Base-by-base conservation (phyloP, 208 protist genomes). In the Herpetomonas tarakana region DNA sequence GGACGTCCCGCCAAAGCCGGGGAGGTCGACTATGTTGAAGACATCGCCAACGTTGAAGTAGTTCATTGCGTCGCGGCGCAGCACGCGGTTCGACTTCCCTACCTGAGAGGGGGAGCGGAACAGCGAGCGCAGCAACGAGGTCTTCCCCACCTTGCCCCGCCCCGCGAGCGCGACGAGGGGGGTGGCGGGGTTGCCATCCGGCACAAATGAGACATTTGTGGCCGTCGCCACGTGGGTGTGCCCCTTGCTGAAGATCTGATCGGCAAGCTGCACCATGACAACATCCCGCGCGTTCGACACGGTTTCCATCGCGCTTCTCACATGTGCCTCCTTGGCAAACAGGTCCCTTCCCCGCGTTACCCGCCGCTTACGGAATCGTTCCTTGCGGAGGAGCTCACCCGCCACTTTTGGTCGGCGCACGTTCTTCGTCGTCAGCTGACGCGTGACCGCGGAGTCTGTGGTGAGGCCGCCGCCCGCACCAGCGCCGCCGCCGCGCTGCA, bases 31-130 rank as follows among this genome's bases (percentile, higher is more conserved):
- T 28, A 95, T 68, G 56, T 91, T 95, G 55, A 95, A 92, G 12
- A 95, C 81, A 39, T 72, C 70, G 19, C 88, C 88, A 0, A 95
- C 88, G 31, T 85, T 89, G 63, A 92, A 95, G 57, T 81, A 95
- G 72, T 95, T 95, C 74, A 95, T 92, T 2, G 77, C 85, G 51
- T 92, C 85, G 6, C 86, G 77, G 2, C 86, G 82, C 9, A 90
- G 66, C 30, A 83, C 71, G 1, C 81, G 72, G 65, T 95, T 95
- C 24, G 85, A 83, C 11, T 75, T 78, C 9, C 85, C 72, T 7
- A 91, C 88, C 46, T 89, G 82, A 6, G 66, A 38, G 0, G 75
- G 62, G 4, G 79, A 78, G 18, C 88, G 85, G 66, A 95, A 95
- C 6, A 95, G 71, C 1, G 88, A 84, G 0, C 88, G 82, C 60